A percentile compares a stretch with the other conserved stretches of the same genome.
Conservation (phyloP, 129 eudicot genomes). For the Lonicera japonica region DNA sequence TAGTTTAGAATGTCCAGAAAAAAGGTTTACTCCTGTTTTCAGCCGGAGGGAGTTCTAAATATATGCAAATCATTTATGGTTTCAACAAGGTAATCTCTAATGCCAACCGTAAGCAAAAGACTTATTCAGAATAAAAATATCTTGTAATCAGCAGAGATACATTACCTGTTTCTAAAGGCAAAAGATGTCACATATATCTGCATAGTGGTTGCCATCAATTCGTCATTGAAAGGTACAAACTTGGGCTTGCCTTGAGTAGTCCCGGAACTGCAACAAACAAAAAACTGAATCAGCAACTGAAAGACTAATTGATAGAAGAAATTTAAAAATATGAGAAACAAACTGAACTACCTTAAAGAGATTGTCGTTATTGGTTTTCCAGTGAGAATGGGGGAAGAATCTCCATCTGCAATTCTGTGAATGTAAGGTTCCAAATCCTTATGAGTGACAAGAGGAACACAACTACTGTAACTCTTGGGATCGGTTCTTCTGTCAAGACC, state of each 20-base stretch:
- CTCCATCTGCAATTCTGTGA: slow-evolving; percentile 74
- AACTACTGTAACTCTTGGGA: slow-evolving; percentile 45
- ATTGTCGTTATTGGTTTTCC: slow-evolving; percentile 60
- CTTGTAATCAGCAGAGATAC: not conserved
- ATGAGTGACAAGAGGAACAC: slow-evolving; percentile 83
- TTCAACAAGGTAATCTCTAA: too few species aligned
- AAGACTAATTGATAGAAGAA: not conserved
- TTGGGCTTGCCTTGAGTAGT: slow-evolving; percentile 93
- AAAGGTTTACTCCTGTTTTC: too few species aligned
- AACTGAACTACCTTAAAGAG: slow-evolving; percentile 54
- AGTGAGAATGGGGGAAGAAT: slow-evolving; percentile 52
- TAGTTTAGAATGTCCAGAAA: not conserved
- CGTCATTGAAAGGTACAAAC: slow-evolving; percentile 81
- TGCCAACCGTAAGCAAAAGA: too few species aligned
- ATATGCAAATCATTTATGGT: too few species aligned
- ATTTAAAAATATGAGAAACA: slow-evolving; percentile 6
- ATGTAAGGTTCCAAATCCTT: slow-evolving; percentile 79
- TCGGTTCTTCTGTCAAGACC: slow-evolving; percentile 79
- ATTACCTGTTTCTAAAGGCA: slow-evolving; percentile 85
- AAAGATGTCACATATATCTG: slow-evolving; percentile 78
- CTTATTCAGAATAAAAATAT: too few species aligned
- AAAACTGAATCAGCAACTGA: not conserved
- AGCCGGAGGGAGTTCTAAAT: not conserved
- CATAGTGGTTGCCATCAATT: slow-evolving; percentile 70
- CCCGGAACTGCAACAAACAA: slow-evolving; percentile 69